Conservation (phyloP, 2,329 filamentous ascomycete genomes). For the Sporothrix globosa region DNA sequence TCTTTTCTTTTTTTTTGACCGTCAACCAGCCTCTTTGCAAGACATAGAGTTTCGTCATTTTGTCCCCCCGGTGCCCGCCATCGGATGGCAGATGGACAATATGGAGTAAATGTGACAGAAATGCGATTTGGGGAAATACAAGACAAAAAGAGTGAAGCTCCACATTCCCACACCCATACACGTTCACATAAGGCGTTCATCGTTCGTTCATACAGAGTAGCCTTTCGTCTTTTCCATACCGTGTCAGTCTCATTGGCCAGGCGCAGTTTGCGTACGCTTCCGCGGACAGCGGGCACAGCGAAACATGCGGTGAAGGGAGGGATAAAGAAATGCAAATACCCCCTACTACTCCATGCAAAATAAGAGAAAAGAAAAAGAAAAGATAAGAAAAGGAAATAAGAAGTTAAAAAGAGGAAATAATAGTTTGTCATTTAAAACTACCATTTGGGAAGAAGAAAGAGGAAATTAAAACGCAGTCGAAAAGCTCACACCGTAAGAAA, state of each 20-base stretch:
- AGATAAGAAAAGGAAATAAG: neutral
- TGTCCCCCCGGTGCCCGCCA: neutral
- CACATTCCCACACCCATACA: neutral
- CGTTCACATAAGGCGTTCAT: neutral
- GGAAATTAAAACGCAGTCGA: neutral
- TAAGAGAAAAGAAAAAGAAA: too few relatives aligned
- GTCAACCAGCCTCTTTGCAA: neutral
- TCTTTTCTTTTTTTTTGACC: neutral
- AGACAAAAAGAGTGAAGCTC: neutral
- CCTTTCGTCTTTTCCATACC: neutral
- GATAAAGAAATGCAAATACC: too few relatives aligned
- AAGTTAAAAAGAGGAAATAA: neutral
- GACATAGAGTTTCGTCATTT: neutral
- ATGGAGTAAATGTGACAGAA: neutral
- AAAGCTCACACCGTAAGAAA: slow-evolving; percentile 2
- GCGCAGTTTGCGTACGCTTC: slow-evolving; percentile 13
- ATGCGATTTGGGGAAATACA: neutral
- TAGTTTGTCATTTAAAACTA: neutral
- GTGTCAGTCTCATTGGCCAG: slow-evolving; percentile 17
- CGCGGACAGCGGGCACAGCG: neutral
- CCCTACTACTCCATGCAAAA: too few relatives aligned
- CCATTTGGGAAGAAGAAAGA: neutral
- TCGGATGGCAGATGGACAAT: neutral
- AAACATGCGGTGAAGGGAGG: slow-evolving; percentile 18
- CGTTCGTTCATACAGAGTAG: too few relatives aligned